Evolutionary conservation across 345 rosid species (phyloP).

Genomic region (Syzygium grande): DNA sequence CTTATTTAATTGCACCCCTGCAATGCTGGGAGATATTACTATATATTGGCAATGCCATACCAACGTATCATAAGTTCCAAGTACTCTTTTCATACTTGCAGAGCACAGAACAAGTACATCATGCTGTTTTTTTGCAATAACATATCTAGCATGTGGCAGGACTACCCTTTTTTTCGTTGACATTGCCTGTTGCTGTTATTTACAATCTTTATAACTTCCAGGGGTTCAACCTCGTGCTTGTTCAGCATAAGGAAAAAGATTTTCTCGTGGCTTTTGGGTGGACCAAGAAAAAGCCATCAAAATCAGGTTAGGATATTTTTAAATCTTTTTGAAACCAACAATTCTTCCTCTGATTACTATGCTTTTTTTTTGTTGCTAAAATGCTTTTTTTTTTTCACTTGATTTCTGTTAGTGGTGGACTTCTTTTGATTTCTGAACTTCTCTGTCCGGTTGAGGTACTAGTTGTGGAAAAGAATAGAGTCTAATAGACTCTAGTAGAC

Average conservation of each 20-base stretch:
- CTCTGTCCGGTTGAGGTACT: slow-evolving; percentile 63
- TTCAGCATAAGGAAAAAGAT: slow-evolving; percentile 86
- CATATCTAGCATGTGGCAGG: background rate
- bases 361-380: no score
- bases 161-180: background rate
- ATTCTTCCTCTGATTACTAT: background rate
- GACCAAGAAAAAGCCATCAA: slow-evolving; percentile 64
- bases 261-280: slow-evolving; percentile 95
- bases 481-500: slow-evolving; percentile 9
- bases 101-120: background rate
- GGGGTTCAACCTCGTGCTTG: slow-evolving; percentile 87
- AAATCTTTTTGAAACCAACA: background rate
- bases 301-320: slow-evolving; percentile 53
- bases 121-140: background rate
- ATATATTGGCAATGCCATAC: no score
- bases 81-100: background rate
- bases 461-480: slow-evolving; percentile 57
- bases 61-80: background rate
- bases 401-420: background rate
- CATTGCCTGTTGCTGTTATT: background rate
- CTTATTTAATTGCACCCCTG: background rate
- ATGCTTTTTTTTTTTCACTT: background rate
- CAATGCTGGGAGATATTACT: background rate
- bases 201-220: slow-evolving; percentile 10
- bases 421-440: background rate